These are phyloP conservation scores for Bassia scoparia DNA, from an alignment of 148 eudicot species.

Conservation along the genomic window DNA sequence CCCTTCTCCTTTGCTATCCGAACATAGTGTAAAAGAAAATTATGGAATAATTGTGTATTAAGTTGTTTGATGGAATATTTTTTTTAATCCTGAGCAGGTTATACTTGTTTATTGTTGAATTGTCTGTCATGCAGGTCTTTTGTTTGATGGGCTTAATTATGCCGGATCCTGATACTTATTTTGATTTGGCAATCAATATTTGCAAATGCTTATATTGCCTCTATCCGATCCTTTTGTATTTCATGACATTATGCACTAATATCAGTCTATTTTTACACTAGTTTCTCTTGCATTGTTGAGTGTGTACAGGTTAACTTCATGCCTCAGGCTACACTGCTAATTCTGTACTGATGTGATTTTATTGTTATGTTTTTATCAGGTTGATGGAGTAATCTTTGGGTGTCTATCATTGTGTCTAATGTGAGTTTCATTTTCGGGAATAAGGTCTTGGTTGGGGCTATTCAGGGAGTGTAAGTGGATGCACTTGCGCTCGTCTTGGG, in stretches of 20 bases:
- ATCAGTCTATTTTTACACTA: too few species aligned
- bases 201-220: neutral
- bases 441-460: constrained; percentile 9
- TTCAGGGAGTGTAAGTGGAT: neutral
- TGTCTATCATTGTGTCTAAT: neutral
- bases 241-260: neutral
- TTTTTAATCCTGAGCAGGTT: too few species aligned
- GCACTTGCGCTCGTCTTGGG: constrained; percentile 5
- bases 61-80: too few species aligned
- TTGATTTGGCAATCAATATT: neutral
- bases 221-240: neutral
- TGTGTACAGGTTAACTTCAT: too few species aligned
- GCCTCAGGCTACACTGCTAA: neutral
- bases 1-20: too few species aligned
- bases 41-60: too few species aligned
- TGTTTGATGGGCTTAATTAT: neutral
- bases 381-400: constrained; percentile 16
- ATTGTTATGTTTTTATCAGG: neutral
- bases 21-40: too few species aligned
- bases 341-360: constrained; percentile 8
- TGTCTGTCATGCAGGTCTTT: neutral
- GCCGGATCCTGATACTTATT: neutral
- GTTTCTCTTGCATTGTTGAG: neutral
- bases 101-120: neutral
- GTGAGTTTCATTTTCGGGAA: constrained; percentile 1